A percentile compares a stretch with the other conserved stretches of the same genome.
Conservation (phyloP, 2,329 filamentous ascomycete species). For the Aspergillus sp. region DNA sequence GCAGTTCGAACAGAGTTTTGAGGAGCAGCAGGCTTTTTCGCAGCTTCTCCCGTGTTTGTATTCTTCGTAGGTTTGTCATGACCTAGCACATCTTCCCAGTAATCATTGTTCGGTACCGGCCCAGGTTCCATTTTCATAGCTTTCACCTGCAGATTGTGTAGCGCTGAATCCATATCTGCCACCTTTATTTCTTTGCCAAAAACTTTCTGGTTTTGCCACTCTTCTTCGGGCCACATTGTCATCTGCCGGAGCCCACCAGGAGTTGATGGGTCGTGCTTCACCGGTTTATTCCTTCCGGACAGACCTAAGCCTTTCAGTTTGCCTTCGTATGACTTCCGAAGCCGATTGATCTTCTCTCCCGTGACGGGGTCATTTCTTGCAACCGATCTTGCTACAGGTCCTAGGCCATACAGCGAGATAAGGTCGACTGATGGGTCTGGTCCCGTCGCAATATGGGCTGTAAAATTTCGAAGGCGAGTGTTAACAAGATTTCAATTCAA, state of each 20-base stretch:
- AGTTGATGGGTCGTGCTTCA: constrained; percentile 44
- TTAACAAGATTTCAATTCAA: constrained; percentile 43
- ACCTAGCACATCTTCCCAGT: constrained; percentile 51
- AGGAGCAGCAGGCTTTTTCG: constrained; percentile 31
- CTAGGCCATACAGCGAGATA: constrained; percentile 58
- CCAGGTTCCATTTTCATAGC: constrained; percentile 52
- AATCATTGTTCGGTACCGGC: constrained; percentile 45
- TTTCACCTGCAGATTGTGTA: constrained; percentile 42
- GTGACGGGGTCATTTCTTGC: constrained; percentile 60
- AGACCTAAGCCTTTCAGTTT: constrained; percentile 50
- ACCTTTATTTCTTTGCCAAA: constrained; percentile 48
- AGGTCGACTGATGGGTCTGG: constrained; percentile 61
- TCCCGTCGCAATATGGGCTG: constrained; percentile 50
- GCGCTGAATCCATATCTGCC: constrained; percentile 41
- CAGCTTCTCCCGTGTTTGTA: constrained; percentile 25
- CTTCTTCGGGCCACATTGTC: constrained; percentile 51
- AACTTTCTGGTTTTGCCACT: constrained; percentile 52
- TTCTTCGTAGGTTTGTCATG: constrained; percentile 47
- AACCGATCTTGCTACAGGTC: constrained; percentile 57
- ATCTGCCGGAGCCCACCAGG: constrained; percentile 42
- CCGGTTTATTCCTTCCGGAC: constrained; percentile 49
- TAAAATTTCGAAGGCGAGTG: constrained; percentile 33
- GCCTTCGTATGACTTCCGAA: constrained; percentile 57
- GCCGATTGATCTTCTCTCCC: constrained; percentile 65
- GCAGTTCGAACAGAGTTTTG: constrained; percentile 24